These are phyloP conservation scores for Diaporthe vexans DNA, from an alignment of 2,329 filamentous ascomycete genomes.

Conservation along the genomic window DNA sequence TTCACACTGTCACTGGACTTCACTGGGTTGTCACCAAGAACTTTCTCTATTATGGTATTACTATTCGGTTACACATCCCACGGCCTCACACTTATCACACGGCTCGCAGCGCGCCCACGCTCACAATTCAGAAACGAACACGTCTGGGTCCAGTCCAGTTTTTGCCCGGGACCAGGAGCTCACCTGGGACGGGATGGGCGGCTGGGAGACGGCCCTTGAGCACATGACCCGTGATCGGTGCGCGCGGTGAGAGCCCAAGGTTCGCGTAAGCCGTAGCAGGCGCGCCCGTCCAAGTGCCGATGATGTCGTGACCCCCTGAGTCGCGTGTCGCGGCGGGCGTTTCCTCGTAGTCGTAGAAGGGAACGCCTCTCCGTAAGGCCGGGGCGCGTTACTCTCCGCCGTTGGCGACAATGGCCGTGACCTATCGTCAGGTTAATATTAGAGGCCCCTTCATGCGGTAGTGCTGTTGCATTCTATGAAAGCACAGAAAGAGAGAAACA, in stretches of 20 bases:
- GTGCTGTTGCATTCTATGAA: slow-evolving; percentile 20
- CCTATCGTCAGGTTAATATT: slow-evolving; percentile 37
- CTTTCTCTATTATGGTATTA: slow-evolving; percentile 5
- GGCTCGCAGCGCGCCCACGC: neutral
- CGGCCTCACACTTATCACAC: neutral
- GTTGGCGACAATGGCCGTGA: slow-evolving; percentile 32
- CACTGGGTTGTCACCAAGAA: neutral
- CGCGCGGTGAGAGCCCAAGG: neutral
- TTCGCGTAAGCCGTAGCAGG: slow-evolving; percentile 2
- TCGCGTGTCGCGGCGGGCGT: neutral
- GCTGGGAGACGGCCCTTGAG: neutral
- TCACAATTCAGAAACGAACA: neutral
- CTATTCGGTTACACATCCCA: neutral
- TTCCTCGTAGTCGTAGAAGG: neutral
- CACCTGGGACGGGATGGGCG: neutral
- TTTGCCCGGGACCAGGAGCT: neutral
- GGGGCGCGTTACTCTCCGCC: neutral
- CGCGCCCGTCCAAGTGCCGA: neutral
- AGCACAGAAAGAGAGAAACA: neutral
- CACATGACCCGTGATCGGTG: neutral
- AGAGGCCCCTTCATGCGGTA: neutral
- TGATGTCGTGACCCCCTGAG: neutral
- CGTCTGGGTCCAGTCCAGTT: neutral
- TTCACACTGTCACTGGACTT: neutral
- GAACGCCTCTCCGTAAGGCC: neutral